Base-by-base conservation (phyloP, 2,329 filamentous ascomycete genomes). In the Arachnopeziza araneosa region DNA sequence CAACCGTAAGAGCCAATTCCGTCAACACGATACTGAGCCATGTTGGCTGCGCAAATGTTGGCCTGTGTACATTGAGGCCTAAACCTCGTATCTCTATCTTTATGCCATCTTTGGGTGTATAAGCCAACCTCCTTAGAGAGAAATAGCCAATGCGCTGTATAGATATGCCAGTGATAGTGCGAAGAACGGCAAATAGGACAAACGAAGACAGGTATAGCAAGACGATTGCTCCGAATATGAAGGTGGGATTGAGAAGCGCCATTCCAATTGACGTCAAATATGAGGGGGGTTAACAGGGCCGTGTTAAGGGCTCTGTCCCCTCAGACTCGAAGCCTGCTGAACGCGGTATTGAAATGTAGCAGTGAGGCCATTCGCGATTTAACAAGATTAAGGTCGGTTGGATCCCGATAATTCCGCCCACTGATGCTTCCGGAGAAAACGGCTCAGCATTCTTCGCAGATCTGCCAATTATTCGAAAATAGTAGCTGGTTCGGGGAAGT, bases 141-240 rank as follows among this genome's bases (percentile, higher is more conserved):
- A 96, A 87, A 74, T 96, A 96, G 64, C 95, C 95, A 68, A 99
- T 84, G 67, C 95, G 87, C 76, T 99, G 96, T 66, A 99, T 96
- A 6, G 95, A 99, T 60, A 99, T 81, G 63, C 95, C 95, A 44
- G 93, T 98, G 63, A 93, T 80, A 68, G 98, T 93, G 67, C 95
- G 91, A 65, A 99, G 78, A 68, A 98, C 83, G 70, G 95, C 95
- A 75, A 99, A 96, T 61, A 97, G 75, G 62, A 99, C 87, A 72
- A 99, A 99, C 63, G 93, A 92, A 63, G 86, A 89, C 52, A 99
- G 83, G 78, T 98, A 99, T 63, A 91, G 79, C 65, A 98, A 83
- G 69, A 98, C 86, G 73, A 93, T 70, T 68, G 96, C 80, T 73
- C 93, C 93, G 70, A 96, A 85, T 66, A 97, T 78, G 73, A 96